Base-by-base conservation (phyloP, 1,284 basidiomycete species). In the Ceratobasidium sp. region DNA sequence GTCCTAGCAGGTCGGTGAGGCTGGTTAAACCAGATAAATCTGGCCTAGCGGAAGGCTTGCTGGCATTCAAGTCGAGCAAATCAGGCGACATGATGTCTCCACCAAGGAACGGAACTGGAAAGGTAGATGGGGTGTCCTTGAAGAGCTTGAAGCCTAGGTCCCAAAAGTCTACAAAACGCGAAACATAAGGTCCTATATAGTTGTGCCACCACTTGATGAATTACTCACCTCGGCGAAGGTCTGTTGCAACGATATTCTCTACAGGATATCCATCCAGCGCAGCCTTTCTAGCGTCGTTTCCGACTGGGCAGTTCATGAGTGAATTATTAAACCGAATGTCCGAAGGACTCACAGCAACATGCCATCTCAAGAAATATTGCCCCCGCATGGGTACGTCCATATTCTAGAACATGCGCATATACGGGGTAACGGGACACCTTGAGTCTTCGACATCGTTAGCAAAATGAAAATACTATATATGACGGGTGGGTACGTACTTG, bases 361-460 rank as follows among this genome's bases (percentile, higher is more conserved):
- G 80, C 83, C 7, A 84, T 77, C 61, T 85, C 84, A 1, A 88
- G 80, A n/a, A 87, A 79, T 55, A 89, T 82, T 1, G 86, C 84
- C 52, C 81, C 80, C 16, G 80, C 74, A 18, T 81, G 82, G 1
- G 82, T 80, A 28, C 79, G 78, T 1, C 80, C 80, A 0, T 87
- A 78, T 41, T 81, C 75, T 3, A 88, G 78, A 7, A 83, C 81
- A 8, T 81, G 78, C 1, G 78, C 73, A 77, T 88, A 88, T 0
- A 78, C 82, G 5, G 84, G 84, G 32, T 83, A 77, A n/a, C 79
- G 81, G 3, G 82, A 61, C 23, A 73, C 84, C 77, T 82, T 85
- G 18, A 85, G 74, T 46, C 85, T 87, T 30, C 21, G 26, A 43
- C 21, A 28, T n/a, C 14, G 50, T 72, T 1, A 43, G 18, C 57